Evolutionary conservation across 2,329 filamentous ascomycete species (phyloP).

Genomic region (Xylariaceae sp.): DNA sequence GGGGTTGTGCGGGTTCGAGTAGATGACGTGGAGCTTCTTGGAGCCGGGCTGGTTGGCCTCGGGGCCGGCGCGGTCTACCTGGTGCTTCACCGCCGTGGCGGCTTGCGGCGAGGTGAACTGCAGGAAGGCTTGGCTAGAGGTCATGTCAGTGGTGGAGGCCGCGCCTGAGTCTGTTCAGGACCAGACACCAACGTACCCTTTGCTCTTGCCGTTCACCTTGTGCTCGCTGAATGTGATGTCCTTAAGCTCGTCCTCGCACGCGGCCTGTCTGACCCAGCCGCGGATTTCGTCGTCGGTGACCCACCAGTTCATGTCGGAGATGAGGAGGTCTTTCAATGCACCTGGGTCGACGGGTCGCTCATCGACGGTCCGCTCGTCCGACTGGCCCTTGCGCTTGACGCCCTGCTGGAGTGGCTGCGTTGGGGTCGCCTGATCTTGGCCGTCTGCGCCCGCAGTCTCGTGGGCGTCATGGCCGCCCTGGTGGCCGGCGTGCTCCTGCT

Average conservation of each 20-base stretch:
- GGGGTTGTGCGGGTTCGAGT: slow-evolving; percentile 74
- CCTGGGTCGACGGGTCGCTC: slow-evolving; percentile 52
- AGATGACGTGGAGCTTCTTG: slow-evolving; percentile 68
- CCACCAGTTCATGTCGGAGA: slow-evolving; percentile 95
- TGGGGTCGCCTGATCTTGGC: slow-evolving; percentile 24
- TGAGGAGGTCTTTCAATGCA: slow-evolving; percentile 65
- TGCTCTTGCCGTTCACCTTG: slow-evolving; percentile 98
- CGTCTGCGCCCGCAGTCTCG: slow-evolving; percentile 24
- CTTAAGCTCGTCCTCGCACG: slow-evolving; percentile 75
- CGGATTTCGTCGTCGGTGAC: slow-evolving; percentile 91
- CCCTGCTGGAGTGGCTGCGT: slow-evolving; percentile 41
- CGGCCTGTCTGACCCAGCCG: slow-evolving; percentile 73
- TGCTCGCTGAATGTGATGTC: slow-evolving; percentile 97
- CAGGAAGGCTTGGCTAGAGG: slow-evolving; percentile 63
- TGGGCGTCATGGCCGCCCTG: slow-evolving; percentile 33
- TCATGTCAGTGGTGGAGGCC: slow-evolving; percentile 4
- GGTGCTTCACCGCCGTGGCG: slow-evolving; percentile 75
- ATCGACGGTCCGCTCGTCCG: slow-evolving; percentile 51
- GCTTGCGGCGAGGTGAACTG: slow-evolving; percentile 80
- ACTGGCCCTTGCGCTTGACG: slow-evolving; percentile 53
- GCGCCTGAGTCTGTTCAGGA: not conserved
- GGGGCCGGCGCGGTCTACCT: slow-evolving; percentile 55
- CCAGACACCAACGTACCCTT: slow-evolving; percentile 58
- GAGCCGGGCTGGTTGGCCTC: slow-evolving; percentile 46
- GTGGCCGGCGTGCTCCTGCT: slow-evolving; percentile 25